Conservation (phyloP, 129 eudicot genomes). For the Lonicera japonica region DNA sequence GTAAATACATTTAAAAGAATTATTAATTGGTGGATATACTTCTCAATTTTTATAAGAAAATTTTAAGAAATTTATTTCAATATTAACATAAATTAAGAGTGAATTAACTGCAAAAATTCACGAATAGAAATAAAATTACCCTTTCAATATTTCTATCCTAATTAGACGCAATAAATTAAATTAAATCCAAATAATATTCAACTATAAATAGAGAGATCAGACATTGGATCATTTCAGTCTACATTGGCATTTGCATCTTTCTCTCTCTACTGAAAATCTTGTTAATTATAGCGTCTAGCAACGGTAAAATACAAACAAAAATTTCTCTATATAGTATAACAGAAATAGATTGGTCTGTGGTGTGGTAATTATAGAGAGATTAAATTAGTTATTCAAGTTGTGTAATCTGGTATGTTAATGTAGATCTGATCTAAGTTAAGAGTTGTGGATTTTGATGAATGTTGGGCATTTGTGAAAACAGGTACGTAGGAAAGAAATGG, state of each 20-base stretch:
- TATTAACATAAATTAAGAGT: too few species aligned
- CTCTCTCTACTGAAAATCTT: not conserved
- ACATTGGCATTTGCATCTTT: not conserved
- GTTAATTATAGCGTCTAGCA: not conserved
- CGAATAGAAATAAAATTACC: too few species aligned
- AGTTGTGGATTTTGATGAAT: constrained; percentile 7
- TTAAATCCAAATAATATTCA: not conserved
- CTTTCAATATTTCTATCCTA: too few species aligned
- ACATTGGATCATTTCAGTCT: not conserved
- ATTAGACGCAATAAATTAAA: too few species aligned
- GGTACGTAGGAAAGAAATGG: constrained; percentile 54
- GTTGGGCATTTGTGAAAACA: constrained; percentile 1
- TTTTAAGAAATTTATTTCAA: too few species aligned
- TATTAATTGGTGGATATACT: too few species aligned
- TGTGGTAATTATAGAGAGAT: not conserved
- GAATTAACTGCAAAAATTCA: too few species aligned
- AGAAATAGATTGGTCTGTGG: too few species aligned
- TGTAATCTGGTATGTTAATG: constrained; percentile 16
- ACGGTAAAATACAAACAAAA: not conserved
- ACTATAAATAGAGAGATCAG: not conserved
- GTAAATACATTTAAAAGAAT: too few species aligned
- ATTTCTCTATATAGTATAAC: too few species aligned
- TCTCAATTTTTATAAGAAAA: too few species aligned
- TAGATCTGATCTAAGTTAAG: constrained; percentile 29
- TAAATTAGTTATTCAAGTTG: not conserved